A percentile compares a stretch with the other conserved stretches of the same genome.
Conservation (phyloP, 352 stramenopile genomes). For the Phytophthora fragariae region DNA sequence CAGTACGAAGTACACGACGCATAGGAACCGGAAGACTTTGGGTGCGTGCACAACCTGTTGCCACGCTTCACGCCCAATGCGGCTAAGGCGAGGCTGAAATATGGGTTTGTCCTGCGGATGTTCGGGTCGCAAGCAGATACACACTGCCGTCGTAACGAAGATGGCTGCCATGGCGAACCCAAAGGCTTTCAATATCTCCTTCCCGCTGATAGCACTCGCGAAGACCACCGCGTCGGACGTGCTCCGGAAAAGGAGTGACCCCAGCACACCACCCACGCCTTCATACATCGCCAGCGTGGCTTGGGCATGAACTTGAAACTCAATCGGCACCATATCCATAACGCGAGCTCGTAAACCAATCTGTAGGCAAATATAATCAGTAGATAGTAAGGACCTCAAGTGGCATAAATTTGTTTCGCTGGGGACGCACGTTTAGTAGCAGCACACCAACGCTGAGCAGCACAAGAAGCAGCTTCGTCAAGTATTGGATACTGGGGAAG, state of each 20-base stretch:
- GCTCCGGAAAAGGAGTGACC: slow-evolving; percentile 70
- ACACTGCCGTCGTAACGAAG: slow-evolving; percentile 56
- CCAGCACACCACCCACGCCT: slow-evolving; percentile 63
- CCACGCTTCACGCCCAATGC: slow-evolving; percentile 62
- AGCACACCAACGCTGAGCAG: slow-evolving; percentile 68
- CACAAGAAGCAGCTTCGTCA: slow-evolving; percentile 66
- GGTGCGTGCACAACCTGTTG: slow-evolving; percentile 74
- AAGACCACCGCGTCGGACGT: slow-evolving; percentile 78
- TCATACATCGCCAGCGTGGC: slow-evolving; percentile 74
- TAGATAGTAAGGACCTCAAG: not conserved
- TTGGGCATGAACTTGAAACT: slow-evolving; percentile 84
- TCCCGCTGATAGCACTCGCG: slow-evolving; percentile 68
- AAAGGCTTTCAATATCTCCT: slow-evolving; percentile 75
- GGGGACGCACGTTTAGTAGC: slow-evolving; percentile 57
- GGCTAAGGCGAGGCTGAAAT: slow-evolving; percentile 62
- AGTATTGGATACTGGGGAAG: slow-evolving; percentile 50
- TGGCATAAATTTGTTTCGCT: not conserved
- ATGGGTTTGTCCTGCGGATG: slow-evolving; percentile 63
- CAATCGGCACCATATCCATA: slow-evolving; percentile 80
- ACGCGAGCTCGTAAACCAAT: slow-evolving; percentile 73
- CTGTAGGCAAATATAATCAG: slow-evolving; percentile 32
- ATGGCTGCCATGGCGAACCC: slow-evolving; percentile 58
- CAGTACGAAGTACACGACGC: slow-evolving; percentile 75
- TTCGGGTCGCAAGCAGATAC: slow-evolving; percentile 66
- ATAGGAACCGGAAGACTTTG: slow-evolving; percentile 71